Conservation (phyloP, 2,329 filamentous ascomycete genomes). For the Penicillium sp. region DNA sequence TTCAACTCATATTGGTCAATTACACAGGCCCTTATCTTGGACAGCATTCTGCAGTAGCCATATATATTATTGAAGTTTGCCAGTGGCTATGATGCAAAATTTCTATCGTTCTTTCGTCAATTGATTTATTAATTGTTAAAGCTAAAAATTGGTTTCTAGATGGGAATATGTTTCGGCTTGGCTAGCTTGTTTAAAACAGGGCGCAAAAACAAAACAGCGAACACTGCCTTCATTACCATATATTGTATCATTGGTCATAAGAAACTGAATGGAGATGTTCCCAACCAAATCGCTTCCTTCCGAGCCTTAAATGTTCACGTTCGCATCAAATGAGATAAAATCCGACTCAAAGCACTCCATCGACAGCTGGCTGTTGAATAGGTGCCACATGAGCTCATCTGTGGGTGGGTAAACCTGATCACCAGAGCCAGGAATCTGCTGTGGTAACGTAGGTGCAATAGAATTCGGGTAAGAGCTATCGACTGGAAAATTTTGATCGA, state of each 20-base stretch:
- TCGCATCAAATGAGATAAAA: conserved; percentile 1
- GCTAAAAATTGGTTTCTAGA: no score
- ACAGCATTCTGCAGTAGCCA: no score
- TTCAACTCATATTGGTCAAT: no score
- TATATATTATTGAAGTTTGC: no score
- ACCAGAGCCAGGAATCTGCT: background rate
- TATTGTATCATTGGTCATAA: background rate
- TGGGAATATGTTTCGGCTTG: no score
- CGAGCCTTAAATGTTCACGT: background rate
- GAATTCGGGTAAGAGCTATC: background rate
- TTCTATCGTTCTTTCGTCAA: no score
- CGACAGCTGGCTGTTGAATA: conserved; percentile 28
- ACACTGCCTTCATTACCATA: background rate
- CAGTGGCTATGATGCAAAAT: no score
- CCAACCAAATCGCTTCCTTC: background rate
- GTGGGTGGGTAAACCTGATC: conserved; percentile 7
- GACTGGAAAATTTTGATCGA: background rate
- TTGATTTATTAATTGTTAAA: no score
- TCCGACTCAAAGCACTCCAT: conserved; percentile 23
- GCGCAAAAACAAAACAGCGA: background rate
- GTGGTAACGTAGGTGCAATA: background rate
- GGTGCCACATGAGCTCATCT: conserved; percentile 27
- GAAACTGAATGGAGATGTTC: background rate
- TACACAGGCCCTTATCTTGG: no score
- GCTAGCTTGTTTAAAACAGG: no score